Evolutionary conservation across 768 basidiomycete species (phyloP), one percentile per base, ranked within the genome.

Genomic region (Myochromella boudieri): DNA sequence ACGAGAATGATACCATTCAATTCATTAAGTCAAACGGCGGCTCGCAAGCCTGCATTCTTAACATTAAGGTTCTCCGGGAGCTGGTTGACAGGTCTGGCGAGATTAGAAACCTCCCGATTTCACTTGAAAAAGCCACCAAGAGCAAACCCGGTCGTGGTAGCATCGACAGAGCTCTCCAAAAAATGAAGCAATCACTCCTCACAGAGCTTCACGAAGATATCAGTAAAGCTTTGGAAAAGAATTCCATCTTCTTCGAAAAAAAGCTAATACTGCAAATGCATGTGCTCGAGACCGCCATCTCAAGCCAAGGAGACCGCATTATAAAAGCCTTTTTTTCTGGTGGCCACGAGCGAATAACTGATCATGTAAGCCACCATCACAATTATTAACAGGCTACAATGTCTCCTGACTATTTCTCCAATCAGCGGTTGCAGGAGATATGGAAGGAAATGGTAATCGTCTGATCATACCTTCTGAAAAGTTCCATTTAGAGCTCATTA

Each of bases 391-490:
- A 8, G 26, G 3, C 10, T 44, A 34, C 6, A 7, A n/a, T 7
- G 31, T 22, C n/a, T 17, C 33, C 18, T 7, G 10, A 24, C 15
- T 24, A 17, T 18, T 4, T 0, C 4, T 4, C 24, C 11, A 3
- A 18, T 14, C 4, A 47, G 46, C 27, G 40, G 10, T 31, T 47
- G 4, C 26, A 24, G 2, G 7, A 40, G 1, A 40, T 47, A 21
- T 47, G 46, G 46, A 20, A 15, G 12, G 46, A 47, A 2, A 40
- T 40, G 46, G 46, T 40, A 14, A 17, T 21, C 2, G 15, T 27
- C 10, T n/a, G n/a, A 3, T 24, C 15, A 8, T 12, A 10, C 20
- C 6, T 17, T n/a, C 33, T 4, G 7, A n/a, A 6, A 5, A 12
- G 14, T n/a, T n/a, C n/a, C n/a, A n/a, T n/a, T n/a, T n/a, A 34